Conservation (phyloP, 2,329 filamentous ascomycete species). For the Diaporthe helianthi region DNA sequence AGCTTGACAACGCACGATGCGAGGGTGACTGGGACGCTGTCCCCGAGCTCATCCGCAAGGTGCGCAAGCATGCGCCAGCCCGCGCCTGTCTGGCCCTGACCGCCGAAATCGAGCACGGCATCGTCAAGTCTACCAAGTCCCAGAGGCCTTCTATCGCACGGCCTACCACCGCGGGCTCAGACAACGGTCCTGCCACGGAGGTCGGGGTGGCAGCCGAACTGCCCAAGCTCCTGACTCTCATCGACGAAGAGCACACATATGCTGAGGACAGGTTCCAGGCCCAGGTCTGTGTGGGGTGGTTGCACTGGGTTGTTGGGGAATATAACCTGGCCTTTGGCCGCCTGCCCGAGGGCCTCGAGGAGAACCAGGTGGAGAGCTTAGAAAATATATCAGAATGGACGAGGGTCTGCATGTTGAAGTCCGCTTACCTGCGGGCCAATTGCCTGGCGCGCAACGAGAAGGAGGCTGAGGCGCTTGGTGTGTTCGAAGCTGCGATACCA, state of each 20-base stretch:
- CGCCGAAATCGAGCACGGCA: slow-evolving; percentile 72
- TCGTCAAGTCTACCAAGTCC: slow-evolving; percentile 60
- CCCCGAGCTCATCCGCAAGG: slow-evolving; percentile 88
- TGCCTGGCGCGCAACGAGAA: slow-evolving; percentile 59
- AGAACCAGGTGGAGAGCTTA: slow-evolving; percentile 59
- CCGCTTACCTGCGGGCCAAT: slow-evolving; percentile 77
- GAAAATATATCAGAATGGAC: slow-evolving; percentile 75
- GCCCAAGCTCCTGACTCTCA: slow-evolving; percentile 60
- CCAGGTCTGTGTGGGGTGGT: slow-evolving; percentile 81
- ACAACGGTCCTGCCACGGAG: slow-evolving; percentile 48
- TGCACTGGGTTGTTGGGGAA: slow-evolving; percentile 80
- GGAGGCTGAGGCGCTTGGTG: slow-evolving; percentile 65
- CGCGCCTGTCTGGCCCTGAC: slow-evolving; percentile 77
- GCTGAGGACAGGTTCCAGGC: slow-evolving; percentile 76
- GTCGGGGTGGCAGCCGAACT: slow-evolving; percentile 54
- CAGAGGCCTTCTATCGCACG: slow-evolving; percentile 47
- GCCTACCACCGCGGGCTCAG: slow-evolving; percentile 48
- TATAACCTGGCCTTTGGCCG: slow-evolving; percentile 65
- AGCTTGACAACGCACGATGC: slow-evolving; percentile 86
- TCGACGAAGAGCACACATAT: slow-evolving; percentile 62
- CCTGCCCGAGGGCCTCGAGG: slow-evolving; percentile 69
- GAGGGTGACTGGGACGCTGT: slow-evolving; percentile 87
- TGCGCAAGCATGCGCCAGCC: slow-evolving; percentile 90
- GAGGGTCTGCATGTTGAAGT: slow-evolving; percentile 80
- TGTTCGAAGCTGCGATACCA: slow-evolving; percentile 71